These are phyloP conservation scores for Melampsora abietis-canadensis DNA, from an alignment of 1,284 basidiomycete genomes.

Conservation along the genomic window DNA sequence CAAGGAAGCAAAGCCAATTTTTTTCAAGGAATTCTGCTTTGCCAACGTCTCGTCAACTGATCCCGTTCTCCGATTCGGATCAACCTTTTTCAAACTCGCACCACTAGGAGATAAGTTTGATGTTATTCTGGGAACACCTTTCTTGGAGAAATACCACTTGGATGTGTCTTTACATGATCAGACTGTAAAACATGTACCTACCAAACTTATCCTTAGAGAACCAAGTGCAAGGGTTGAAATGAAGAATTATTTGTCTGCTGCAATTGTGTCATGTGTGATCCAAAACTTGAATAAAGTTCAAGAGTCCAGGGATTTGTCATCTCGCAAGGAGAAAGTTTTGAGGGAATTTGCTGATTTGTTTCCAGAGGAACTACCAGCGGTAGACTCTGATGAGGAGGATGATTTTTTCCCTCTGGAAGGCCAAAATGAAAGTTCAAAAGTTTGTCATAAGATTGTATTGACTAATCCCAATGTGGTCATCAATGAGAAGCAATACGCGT, in stretches of 20 bases:
- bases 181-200: background rate
- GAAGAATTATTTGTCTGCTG: too few relatives aligned
- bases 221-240: too few relatives aligned
- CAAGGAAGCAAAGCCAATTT: too few relatives aligned
- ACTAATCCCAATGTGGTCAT: constrained; percentile 11
- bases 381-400: constrained; percentile 1
- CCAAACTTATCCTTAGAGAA: background rate
- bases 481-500: constrained; percentile 35
- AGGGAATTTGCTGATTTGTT: background rate
- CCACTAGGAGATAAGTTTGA: background rate
- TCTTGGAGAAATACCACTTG: background rate
- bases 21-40: too few relatives aligned
- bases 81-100: too few relatives aligned
- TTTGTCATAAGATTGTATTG: constrained; percentile 3
- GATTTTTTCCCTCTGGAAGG: background rate
- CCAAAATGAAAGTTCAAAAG: background rate
- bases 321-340: background rate
- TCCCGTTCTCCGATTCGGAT: too few relatives aligned
- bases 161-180: background rate
- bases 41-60: too few relatives aligned
- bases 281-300: too few relatives aligned
- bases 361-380: background rate
- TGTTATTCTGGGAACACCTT: background rate
- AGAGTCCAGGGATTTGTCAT: too few relatives aligned
- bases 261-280: too few relatives aligned